phyloP scores from a whole-genome alignment of 768 basidiomycete species.

The Mycena vitilis region DNA sequence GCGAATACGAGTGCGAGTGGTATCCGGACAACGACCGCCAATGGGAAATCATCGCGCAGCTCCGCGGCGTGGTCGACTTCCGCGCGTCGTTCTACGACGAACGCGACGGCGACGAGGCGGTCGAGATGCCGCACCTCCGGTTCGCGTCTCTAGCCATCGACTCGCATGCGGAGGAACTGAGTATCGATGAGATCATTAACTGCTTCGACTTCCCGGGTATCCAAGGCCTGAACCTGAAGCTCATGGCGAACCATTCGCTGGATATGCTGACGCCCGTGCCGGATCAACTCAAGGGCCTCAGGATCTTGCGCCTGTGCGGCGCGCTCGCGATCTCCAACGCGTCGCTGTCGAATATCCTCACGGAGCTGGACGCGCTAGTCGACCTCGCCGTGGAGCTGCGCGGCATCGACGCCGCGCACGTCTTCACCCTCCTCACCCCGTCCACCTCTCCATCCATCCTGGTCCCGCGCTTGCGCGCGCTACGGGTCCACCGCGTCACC shows the following conservation, averaged over 20 bases:
- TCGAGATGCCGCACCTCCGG: conserved; percentile 12
- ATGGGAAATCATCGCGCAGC: conserved; percentile 10
- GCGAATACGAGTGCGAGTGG: conserved; percentile 7
- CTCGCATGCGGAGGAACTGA: not conserved
- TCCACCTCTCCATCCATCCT: not conserved
- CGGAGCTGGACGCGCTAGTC: not conserved
- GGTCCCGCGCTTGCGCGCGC: not conserved
- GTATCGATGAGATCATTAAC: not conserved
- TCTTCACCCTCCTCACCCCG: conserved; percentile 9
- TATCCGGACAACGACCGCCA: not conserved
- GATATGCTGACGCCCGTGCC: conserved; percentile 3
- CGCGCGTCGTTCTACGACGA: not conserved
- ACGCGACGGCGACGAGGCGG: not conserved
- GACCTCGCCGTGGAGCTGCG: conserved; percentile 10
- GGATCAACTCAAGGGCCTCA: conserved; percentile 9
- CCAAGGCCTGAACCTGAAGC: conserved; percentile 1
- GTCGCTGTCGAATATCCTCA: conserved; percentile 5
- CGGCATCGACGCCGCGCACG: not conserved
- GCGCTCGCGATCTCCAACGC: conserved; percentile 4
- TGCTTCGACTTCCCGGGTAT: conserved; percentile 11
- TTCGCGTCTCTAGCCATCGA: not conserved
- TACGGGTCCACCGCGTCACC: not conserved
- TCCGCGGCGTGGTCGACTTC: conserved; percentile 3
- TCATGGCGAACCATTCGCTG: not conserved
- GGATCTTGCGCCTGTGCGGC: conserved; percentile 10